Conservation (phyloP, 2,329 filamentous ascomycete species). For the Coniochaeta hoffmannii region DNA sequence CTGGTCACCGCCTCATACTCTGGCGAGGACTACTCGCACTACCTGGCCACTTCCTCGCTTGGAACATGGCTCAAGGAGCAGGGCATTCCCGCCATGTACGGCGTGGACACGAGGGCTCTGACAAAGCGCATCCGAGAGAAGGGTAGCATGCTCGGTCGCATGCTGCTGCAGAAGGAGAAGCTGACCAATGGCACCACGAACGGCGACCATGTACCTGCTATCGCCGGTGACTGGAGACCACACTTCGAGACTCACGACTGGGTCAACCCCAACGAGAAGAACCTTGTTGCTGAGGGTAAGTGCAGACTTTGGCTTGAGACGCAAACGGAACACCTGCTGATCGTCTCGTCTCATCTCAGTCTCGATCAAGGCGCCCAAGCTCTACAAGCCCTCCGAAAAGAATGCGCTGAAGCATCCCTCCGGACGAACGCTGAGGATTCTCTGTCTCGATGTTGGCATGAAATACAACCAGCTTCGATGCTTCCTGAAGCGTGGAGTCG, state of each 20-base stretch:
- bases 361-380: conserved; percentile 77
- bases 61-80: conserved; percentile 96
- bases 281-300: conserved; percentile 91
- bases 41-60: conserved; percentile 82
- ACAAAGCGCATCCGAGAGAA: conserved; percentile 92
- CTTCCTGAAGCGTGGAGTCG: conserved; percentile 82
- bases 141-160: conserved; percentile 91
- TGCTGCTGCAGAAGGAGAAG: conserved; percentile 63
- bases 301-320: conserved; percentile 20
- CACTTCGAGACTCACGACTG: conserved; percentile 79
- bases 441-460: conserved; percentile 94
- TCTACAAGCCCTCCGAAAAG: conserved; percentile 70
- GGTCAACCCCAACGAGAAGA: conserved; percentile 86
- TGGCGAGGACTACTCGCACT: conserved; percentile 92
- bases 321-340: conserved; percentile 16
- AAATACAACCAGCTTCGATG: conserved; percentile 98
- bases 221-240: conserved; percentile 35
- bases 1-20: conserved; percentile 87
- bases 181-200: conserved; percentile 34
- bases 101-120: conserved; percentile 85
- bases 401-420: conserved; percentile 78
- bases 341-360: conserved; percentile 57
- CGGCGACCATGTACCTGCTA: conserved; percentile 31
- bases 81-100: conserved; percentile 87
- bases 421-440: conserved; percentile 75